Evolutionary conservation across 2,329 filamentous ascomycete genomes (phyloP), one percentile per base, ranked within the genome.

Genomic region (Teratosphaeria gauchensis): DNA sequence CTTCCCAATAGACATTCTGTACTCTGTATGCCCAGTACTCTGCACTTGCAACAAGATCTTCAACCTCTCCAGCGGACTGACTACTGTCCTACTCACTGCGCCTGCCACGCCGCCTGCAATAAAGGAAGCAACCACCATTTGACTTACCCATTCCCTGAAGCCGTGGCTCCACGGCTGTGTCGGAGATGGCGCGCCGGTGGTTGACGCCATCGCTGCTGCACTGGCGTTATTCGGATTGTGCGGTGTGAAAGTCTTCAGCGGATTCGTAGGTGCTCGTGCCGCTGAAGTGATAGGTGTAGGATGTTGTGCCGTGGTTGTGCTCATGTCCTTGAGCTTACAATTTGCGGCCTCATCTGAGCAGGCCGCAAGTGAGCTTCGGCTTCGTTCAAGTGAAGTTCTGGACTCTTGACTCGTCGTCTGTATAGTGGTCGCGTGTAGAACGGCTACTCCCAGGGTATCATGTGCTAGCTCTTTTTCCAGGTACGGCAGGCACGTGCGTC

Each of bases 21-120:
- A 99, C 70, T 96, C 92, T 67, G 90, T 88, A 69, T 91, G 85
- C 19, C 92, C 92, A 55, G 82, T 88, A 70, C 89, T 95, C 77
- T 99, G 94, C 31, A 99, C 83, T 73, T 99, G 94, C 73, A 96
- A 91, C n/a, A 99, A 80, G 67, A 99, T 99, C 78, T 99, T 97
- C 60, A 99, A 81, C 63, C 94, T 85, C 76, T 99, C 94, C 42
- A 99, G 84, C 3, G 94, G 94, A 16, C 92, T 97, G 4, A 99
- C 94, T 54, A 97, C 92, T 28, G 94, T 99, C 71, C 94, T 85
- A 33, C 94, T 97, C n/a, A 99, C 92, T 51, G 94, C 94, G 59
- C 94, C 94, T 16, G 94, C 94, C 24, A 96, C 85, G 65, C 94
- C 94, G 62, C 94, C 94, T 32, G 90, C 94, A 69, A 95, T 88